Base-by-base conservation (phyloP, 176 grass and related monocot genomes). In the Musa schizocarpa region DNA sequence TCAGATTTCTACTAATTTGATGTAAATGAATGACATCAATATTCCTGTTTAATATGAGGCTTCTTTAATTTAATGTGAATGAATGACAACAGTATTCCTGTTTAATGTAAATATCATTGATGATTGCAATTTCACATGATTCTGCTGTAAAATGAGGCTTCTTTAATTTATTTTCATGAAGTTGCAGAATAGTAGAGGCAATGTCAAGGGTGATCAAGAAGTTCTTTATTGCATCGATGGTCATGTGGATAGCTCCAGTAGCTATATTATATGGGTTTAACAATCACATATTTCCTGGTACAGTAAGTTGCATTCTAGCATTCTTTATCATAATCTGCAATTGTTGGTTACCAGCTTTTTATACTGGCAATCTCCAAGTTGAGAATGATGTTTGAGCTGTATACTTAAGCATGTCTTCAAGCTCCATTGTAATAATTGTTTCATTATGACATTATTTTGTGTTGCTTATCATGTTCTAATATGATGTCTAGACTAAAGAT, bases 191-290 rank as follows among this genome's bases (percentile, higher is more conserved):
- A 59, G 26, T 63, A 52, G 72, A 86, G 85, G 70, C 58, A 51
- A 97, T 98, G 95, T 55, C 90, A 53, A 74, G 69, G 13, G 90
- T 98, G 63, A 82, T 98, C 24, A 75, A 82, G 53, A 93, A 93
- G 80, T 98, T 98, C 0, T 83, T 89, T 0, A 25, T 91, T 73
- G 74, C 95, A 66, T 98, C 95, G 11, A 85, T 89, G 86, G 22
- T 79, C 82, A 94, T 98, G 95, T 98, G 95, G 95, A 84, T 89
- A 50, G 80, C 66, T 65, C 95, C 95, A 0, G 68, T 98, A 65
- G 84, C 84, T 9, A 87, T 98, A 27, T 3, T 98, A 49, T 98
- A 91, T 67, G 86, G 88, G 26, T 98, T 98, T 77, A 84, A 89
- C 80, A 74, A 98, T 71, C 72, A 88, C 59, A 50, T 87, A 29